phyloP scores from a whole-genome alignment of 495 filamentous ascomycete genomes.

The Platismatia glauca region DNA sequence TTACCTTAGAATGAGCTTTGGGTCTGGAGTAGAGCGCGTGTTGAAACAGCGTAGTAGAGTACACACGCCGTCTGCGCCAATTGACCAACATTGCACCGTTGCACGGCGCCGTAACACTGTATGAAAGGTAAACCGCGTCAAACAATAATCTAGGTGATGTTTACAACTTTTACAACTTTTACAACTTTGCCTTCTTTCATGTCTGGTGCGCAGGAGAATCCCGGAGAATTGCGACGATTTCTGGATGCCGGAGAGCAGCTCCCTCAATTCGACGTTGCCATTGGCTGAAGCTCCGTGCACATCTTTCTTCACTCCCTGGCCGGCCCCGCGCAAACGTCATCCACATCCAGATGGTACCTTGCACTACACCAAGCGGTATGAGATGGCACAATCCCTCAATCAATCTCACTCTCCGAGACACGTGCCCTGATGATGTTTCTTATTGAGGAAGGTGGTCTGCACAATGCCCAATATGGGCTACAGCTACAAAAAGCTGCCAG shows the following conservation, averaged over 20 bases:
- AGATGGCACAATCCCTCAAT: constrained; percentile 8
- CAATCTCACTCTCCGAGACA: neutral
- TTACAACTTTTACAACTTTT: no score
- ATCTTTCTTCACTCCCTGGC: no score
- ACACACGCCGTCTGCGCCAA: neutral
- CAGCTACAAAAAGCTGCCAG: constrained; percentile 18
- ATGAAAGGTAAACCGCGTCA: no score
- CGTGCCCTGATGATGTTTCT: constrained; percentile 13
- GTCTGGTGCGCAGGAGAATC: no score
- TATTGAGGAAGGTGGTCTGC: constrained; percentile 3
- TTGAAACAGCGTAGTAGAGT: neutral
- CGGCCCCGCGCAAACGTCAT: neutral
- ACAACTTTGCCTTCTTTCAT: no score
- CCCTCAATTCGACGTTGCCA: neutral
- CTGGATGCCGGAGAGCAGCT: neutral
- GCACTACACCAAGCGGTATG: neutral
- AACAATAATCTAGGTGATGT: no score
- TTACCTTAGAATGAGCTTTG: neutral
- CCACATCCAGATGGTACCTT: neutral
- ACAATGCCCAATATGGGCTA: constrained; percentile 2
- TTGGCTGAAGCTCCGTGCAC: neutral
- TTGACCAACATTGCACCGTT: neutral
- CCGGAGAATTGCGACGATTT: neutral
- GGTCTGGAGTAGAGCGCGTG: neutral
- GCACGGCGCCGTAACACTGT: neutral